These are phyloP conservation scores for Leccinum sublutescens DNA, from an alignment of 768 basidiomycete genomes.

Conservation along the genomic window DNA sequence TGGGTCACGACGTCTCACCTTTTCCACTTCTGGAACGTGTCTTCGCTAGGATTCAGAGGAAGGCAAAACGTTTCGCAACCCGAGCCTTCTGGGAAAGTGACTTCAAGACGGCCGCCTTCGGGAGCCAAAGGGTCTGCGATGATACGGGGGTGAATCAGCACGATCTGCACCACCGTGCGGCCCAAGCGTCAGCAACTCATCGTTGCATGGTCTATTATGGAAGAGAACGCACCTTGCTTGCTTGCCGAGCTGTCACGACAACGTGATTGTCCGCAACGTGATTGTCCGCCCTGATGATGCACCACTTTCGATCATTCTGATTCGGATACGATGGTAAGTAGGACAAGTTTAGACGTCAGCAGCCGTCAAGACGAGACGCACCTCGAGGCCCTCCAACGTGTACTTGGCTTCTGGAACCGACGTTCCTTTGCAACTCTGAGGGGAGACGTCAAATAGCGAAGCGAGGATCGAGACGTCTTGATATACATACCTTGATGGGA, in stretches of 20 bases:
- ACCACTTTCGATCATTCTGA: constrained; percentile 75
- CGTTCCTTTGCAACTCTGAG: constrained; percentile 69
- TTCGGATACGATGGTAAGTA: not conserved
- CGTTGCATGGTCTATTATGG: not conserved
- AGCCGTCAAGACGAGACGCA: constrained; percentile 27
- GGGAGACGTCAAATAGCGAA: not conserved
- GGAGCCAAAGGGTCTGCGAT: constrained; percentile 43
- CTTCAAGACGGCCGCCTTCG: constrained; percentile 47
- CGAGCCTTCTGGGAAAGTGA: constrained; percentile 60
- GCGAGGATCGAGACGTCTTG: not conserved
- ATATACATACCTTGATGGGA: constrained; percentile 59
- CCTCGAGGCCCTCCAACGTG: constrained; percentile 65
- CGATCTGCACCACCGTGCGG: constrained; percentile 45
- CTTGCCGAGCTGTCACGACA: constrained; percentile 67
- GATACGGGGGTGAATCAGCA: constrained; percentile 61
- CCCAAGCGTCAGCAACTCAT: not conserved
- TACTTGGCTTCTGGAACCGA: constrained; percentile 56
- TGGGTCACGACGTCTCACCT: constrained; percentile 40
- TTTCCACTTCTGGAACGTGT: constrained; percentile 51
- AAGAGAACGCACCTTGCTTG: constrained; percentile 46
- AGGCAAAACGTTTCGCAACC: constrained; percentile 57
- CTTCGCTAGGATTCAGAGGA: constrained; percentile 54
- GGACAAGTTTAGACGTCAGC: not conserved
- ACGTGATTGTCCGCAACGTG: constrained; percentile 43
- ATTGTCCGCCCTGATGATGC: constrained; percentile 56